A percentile compares a stretch with the other conserved stretches of the same genome.
Evolutionary conservation across 2,329 filamentous ascomycete genomes (phyloP).

Genomic region (Xylaria sp.): DNA sequence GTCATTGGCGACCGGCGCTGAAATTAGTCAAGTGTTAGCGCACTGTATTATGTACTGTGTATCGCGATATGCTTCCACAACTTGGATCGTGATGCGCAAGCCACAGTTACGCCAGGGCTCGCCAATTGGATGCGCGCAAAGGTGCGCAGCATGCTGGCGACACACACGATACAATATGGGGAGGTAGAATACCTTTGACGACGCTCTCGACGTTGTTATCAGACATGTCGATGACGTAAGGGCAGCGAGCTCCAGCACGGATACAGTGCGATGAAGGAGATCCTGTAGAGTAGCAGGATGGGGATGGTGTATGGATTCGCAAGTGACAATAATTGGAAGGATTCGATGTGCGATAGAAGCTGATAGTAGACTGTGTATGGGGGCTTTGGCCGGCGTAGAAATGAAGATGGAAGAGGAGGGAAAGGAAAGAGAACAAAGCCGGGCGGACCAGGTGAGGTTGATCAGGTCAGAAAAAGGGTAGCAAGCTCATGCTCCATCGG

Average conservation of each 20-base stretch:
- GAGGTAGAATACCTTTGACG: constrained; percentile 47
- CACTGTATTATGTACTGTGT: constrained; percentile 43
- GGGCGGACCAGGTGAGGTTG: constrained; percentile 43
- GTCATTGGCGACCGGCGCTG: constrained; percentile 40
- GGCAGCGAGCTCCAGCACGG: constrained; percentile 34
- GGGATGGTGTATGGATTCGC: constrained; percentile 24
- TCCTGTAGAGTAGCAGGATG: constrained; percentile 23
- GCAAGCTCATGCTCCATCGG: constrained; percentile 42
- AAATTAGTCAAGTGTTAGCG: constrained; percentile 38
- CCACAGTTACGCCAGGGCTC: constrained; percentile 29
- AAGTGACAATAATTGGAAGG: constrained; percentile 17
- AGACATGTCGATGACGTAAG: constrained; percentile 53
- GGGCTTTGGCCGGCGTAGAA: constrained; percentile 15
- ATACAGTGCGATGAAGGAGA: constrained; percentile 40
- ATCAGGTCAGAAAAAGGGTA: constrained; percentile 42
- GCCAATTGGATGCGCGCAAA: constrained; percentile 34
- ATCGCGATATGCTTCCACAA: constrained; percentile 31
- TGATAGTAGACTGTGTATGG: constrained; percentile 11
- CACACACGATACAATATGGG: constrained; percentile 26
- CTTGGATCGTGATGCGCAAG: constrained; percentile 31
- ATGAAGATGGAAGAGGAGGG: constrained; percentile 25
- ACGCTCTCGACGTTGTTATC: constrained; percentile 44
- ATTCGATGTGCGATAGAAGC: constrained; percentile 9
- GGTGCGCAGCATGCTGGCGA: constrained; percentile 33
- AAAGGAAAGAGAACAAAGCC: constrained; percentile 30